Base-by-base conservation (phyloP, 2,329 filamentous ascomycete genomes). In the Xylariales sp. region DNA sequence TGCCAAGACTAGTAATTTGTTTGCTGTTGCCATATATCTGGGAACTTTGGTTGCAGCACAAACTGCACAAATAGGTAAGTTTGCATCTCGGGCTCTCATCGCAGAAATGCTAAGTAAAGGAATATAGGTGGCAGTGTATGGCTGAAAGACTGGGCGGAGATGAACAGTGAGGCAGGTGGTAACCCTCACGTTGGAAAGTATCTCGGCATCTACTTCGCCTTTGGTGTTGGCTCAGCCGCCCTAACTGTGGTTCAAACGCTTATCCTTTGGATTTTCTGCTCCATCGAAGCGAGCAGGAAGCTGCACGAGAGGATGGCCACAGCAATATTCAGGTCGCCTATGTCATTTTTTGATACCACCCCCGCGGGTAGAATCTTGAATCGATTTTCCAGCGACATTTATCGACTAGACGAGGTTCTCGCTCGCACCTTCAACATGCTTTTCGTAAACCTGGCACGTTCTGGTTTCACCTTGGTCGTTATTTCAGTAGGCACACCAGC, bases 241-340 rank as follows among this genome's bases (percentile, higher is more conserved):
- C 71, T 98, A 46, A 91, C 94, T 4, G 88, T 97, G 29, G 57
- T 94, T 20, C 93, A 97, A 64, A 97, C 91, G 5, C 69, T 98
- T 50, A 89, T 98, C 47, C 72, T 98, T 19, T 98, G 93, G 93
- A 97, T 98, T 49, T 97, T 98, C 68, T 98, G 94, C 67, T 97
- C 93, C 5, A 98, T 98, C 46, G 93, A 98, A 81, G 93, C 93
- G 35, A 96, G 91, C 15, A 81, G 93, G 45, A 98, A 97, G 67
- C 74, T 98, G 40, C 93, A 98, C 60, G 93, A 97, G 66, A 78
- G 88, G 47, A 97, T 98, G 93, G 91, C 91, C 29, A 93, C 85
- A 53, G 89, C 93, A 14, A 96, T 97, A 52, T 98, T 98, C 74
- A 79, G 93, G 49, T 94, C 89, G 25, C 94, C 93, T 38, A 98